Conservation (phyloP, 148 eudicot genomes). For the Dianthus caryophyllus region DNA sequence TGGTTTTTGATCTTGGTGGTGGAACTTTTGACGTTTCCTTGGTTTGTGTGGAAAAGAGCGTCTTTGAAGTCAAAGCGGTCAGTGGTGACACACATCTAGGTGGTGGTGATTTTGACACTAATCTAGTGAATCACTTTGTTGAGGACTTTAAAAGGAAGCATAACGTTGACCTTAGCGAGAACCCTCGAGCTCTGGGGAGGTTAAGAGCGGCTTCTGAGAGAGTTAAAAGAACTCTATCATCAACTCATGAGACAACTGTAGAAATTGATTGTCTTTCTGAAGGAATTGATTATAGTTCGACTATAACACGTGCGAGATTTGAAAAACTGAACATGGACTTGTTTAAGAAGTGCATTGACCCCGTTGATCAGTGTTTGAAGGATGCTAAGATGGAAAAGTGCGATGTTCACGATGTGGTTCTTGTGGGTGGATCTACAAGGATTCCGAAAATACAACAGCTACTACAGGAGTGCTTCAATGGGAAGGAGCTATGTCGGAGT, state of each 20-base stretch:
- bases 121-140: not conserved
- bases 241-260: not conserved
- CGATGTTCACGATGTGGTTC: not conserved
- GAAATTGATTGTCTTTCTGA: constrained; percentile 1
- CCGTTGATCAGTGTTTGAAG: constrained; percentile 7
- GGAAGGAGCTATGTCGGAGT: not conserved
- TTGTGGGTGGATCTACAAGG: not conserved
- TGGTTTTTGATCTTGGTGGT: not conserved
- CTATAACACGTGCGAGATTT: constrained; percentile 7
- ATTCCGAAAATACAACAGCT: not conserved
- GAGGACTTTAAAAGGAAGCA: constrained; percentile 5
- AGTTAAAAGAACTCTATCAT: not conserved
- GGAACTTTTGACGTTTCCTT: not conserved
- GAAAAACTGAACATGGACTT: constrained; percentile 14
- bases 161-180: not conserved
- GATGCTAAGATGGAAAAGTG: constrained; percentile 1
- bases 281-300: not conserved
- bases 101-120: not conserved
- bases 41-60: not conserved
- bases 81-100: not conserved
- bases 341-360: not conserved
- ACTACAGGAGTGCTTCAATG: not conserved
- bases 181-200: not conserved
- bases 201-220: constrained; percentile 5
- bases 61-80: not conserved